These are phyloP conservation scores for Hemisphaericaspora lyxosophila DNA, from an alignment of 1,139 yeast species.

Conservation along the genomic window DNA sequence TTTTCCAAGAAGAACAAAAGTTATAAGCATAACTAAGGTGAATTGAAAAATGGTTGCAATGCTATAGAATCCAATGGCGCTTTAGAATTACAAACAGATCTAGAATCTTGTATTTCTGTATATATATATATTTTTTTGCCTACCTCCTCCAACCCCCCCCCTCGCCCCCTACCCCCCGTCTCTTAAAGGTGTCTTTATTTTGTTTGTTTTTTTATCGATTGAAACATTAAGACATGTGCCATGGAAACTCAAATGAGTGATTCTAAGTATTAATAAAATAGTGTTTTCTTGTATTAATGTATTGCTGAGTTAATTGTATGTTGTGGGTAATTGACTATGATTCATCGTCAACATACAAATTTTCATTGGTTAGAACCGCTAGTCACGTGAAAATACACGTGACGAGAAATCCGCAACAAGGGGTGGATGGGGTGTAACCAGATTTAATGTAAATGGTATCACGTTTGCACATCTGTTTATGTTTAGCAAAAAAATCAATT, in stretches of 20 bases:
- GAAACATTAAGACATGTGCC: not conserved
- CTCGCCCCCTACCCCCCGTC: not conserved
- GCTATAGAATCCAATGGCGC: not conserved
- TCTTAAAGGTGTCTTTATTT: not conserved
- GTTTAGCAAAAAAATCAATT: no score
- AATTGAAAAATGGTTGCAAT: not conserved
- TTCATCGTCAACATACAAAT: not conserved
- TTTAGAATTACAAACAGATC: no score
- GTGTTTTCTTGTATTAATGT: not conserved
- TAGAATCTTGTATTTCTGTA: not conserved
- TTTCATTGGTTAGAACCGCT: not conserved
- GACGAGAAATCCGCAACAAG: not conserved
- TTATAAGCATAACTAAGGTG: conserved; percentile 22
- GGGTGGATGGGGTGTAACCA: not conserved
- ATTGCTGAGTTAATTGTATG: not conserved
- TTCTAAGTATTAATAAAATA: not conserved
- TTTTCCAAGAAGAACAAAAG: conserved; percentile 49
- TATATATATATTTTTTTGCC: not conserved
- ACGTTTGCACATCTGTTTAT: no score
- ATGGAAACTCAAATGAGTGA: not conserved
- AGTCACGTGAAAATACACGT: not conserved
- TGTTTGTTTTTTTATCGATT: not conserved
- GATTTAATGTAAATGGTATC: no score
- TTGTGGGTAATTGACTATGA: not conserved
- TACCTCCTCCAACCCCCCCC: not conserved